Evolutionary conservation across 2,329 filamentous ascomycete genomes (phyloP).

Genomic region (Talaromyces funiculosus): DNA sequence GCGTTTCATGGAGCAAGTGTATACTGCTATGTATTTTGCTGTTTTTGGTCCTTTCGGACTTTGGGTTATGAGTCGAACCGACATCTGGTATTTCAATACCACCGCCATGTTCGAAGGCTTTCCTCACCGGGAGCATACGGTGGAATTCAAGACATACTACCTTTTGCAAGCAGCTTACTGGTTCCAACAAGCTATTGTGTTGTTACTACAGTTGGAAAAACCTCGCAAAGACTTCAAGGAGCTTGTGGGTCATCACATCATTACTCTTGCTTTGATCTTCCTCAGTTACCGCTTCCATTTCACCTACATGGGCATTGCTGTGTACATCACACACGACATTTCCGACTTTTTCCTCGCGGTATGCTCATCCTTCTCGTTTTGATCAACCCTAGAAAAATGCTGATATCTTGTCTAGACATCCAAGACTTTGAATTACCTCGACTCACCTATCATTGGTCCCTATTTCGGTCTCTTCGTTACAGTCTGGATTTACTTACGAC

Average conservation of each 20-base stretch:
- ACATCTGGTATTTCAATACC: slow-evolving; percentile 95
- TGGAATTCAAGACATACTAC: slow-evolving; percentile 89
- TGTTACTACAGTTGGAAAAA: slow-evolving; percentile 83
- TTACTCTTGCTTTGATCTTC: slow-evolving; percentile 76
- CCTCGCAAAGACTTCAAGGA: slow-evolving; percentile 93
- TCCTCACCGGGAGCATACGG: slow-evolving; percentile 76
- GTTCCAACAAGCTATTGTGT: slow-evolving; percentile 87
- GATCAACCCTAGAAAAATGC: background rate
- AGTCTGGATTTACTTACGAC: slow-evolving; percentile 84
- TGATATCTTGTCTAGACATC: slow-evolving; percentile 57
- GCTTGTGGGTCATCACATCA: slow-evolving; percentile 83
- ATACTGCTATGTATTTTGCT: slow-evolving; percentile 86
- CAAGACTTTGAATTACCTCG: slow-evolving; percentile 86
- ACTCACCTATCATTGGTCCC: slow-evolving; percentile 68
- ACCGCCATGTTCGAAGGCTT: slow-evolving; percentile 83
- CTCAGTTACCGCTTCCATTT: slow-evolving; percentile 95
- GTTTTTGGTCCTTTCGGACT: slow-evolving; percentile 76
- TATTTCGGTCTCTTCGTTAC: slow-evolving; percentile 80
- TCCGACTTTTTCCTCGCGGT: slow-evolving; percentile 93
- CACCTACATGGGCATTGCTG: slow-evolving; percentile 85
- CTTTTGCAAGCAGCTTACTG: slow-evolving; percentile 92
- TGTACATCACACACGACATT: slow-evolving; percentile 92
- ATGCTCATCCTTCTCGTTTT: slow-evolving; percentile 33
- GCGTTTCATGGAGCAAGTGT: slow-evolving; percentile 93
- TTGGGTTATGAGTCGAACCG: slow-evolving; percentile 85